A percentile compares a stretch with the other conserved stretches of the same genome.
Evolutionary conservation across 2,329 filamentous ascomycete species (phyloP).

Genomic region (Colletotrichum australisinense): DNA sequence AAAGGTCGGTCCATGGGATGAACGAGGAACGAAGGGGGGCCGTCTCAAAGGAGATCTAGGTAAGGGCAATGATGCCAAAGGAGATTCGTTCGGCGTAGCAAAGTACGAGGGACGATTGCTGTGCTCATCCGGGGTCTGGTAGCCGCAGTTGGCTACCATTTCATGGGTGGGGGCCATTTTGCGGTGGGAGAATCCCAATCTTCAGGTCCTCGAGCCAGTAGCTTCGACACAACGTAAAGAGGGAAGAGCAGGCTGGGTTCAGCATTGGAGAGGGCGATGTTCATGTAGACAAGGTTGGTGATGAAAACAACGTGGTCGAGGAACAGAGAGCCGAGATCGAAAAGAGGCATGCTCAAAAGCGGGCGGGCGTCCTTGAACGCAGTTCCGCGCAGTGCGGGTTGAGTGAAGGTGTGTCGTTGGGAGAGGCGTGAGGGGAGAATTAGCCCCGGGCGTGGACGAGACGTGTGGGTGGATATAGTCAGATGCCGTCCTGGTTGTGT

Average conservation of each 20-base stretch:
- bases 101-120: slow-evolving; percentile 43
- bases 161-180: slow-evolving; percentile 48
- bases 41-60: slow-evolving; percentile 19
- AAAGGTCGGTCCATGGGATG: slow-evolving; percentile 26
- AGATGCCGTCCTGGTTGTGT: slow-evolving; percentile 27
- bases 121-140: slow-evolving; percentile 52
- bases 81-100: slow-evolving; percentile 30
- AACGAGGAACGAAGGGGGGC: slow-evolving; percentile 23
- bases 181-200: slow-evolving; percentile 53
- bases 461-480: slow-evolving; percentile 30
- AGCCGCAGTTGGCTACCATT: slow-evolving; percentile 46
- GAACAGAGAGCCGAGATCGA: slow-evolving; percentile 63
- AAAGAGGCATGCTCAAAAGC: slow-evolving; percentile 57
- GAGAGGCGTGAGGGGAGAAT: slow-evolving; percentile 12
- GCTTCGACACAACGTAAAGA: slow-evolving; percentile 61
- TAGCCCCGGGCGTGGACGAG: slow-evolving; percentile 18
- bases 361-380: slow-evolving; percentile 25
- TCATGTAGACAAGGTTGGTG: slow-evolving; percentile 64
- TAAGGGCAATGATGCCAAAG: not conserved
- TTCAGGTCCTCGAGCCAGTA: slow-evolving; percentile 60
- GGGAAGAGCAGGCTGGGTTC: slow-evolving; percentile 58
- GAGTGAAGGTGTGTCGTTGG: slow-evolving; percentile 4
- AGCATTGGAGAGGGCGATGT: slow-evolving; percentile 60
- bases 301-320: slow-evolving; percentile 65
- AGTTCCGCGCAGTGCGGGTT: slow-evolving; percentile 13